phyloP scores from a whole-genome alignment of 768 basidiomycete genomes.

The Tricholoma bakamatsutake region DNA sequence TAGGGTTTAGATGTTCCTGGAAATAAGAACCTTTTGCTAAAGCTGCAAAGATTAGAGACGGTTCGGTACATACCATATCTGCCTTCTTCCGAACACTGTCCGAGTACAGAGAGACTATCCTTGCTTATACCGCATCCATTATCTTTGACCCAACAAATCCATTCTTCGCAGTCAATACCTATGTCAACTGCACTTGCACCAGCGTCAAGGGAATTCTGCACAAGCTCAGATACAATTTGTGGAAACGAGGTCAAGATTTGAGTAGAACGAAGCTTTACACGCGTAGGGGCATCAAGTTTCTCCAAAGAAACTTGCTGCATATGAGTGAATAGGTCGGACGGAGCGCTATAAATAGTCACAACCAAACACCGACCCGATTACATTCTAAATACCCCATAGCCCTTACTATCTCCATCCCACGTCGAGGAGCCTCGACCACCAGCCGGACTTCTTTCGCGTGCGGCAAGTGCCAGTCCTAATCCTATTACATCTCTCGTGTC shows the following conservation, averaged over 20 bases:
- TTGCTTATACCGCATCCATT: constrained; percentile 74
- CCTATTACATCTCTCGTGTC: constrained; percentile 89
- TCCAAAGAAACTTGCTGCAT: constrained; percentile 25
- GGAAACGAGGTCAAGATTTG: constrained; percentile 80
- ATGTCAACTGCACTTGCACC: constrained; percentile 62
- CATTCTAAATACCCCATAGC: constrained; percentile 93
- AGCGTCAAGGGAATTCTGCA: constrained; percentile 90
- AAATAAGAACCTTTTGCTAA: not conserved
- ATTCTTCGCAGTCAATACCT: constrained; percentile 67
- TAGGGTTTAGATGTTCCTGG: constrained; percentile 74
- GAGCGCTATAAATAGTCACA: not conserved
- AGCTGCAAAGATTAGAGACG: not conserved
- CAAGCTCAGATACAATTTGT: constrained; percentile 75
- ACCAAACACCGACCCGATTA: constrained; percentile 26
- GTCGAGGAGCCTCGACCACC: constrained; percentile 33
- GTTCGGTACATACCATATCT: constrained; percentile 61
- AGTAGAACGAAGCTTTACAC: constrained; percentile 70
- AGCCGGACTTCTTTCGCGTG: constrained; percentile 30
- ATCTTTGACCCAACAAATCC: constrained; percentile 84
- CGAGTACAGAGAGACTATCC: constrained; percentile 51
- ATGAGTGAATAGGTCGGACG: not conserved
- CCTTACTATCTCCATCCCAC: constrained; percentile 66
- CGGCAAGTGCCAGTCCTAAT: constrained; percentile 78
- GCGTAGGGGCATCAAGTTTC: constrained; percentile 54
- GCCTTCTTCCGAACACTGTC: constrained; percentile 41